Percentiles rank a stretch among this genome's conserved stretches.
Evolutionary conservation across 1,139 yeast genomes (phyloP).

Genomic region (Hanseniaspora uvarum): DNA sequence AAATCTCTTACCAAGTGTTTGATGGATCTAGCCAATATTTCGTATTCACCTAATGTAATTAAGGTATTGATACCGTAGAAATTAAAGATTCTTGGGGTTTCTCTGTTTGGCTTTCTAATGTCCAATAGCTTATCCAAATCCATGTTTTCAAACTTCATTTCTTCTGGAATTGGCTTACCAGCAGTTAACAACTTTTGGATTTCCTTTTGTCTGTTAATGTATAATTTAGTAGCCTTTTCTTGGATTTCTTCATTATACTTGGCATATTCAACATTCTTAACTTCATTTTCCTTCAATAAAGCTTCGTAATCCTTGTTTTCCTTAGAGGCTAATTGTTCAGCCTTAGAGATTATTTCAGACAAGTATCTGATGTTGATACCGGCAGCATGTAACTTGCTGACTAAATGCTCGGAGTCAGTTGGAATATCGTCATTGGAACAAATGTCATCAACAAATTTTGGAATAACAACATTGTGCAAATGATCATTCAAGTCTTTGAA

Average conservation of each 20-base stretch:
- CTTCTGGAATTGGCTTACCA: conserved; percentile 32
- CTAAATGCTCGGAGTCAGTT: conserved; percentile 68
- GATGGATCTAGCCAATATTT: conserved; percentile 66
- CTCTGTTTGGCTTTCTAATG: conserved; percentile 32
- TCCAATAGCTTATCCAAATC: conserved; percentile 32
- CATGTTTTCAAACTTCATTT: conserved; percentile 29
- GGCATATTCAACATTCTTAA: conserved; percentile 32
- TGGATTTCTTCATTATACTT: conserved; percentile 30
- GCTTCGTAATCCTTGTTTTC: conserved; percentile 27
- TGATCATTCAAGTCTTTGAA: conserved; percentile 62
- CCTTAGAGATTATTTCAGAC: conserved; percentile 40
- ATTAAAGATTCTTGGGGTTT: conserved; percentile 26
- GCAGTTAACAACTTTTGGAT: conserved; percentile 31
- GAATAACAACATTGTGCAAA: conserved; percentile 49
- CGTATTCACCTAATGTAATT: conserved; percentile 45
- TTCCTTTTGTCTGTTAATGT: conserved; percentile 35
- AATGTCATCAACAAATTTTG: conserved; percentile 48
- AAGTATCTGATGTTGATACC: conserved; percentile 89
- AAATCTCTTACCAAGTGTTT: conserved; percentile 61
- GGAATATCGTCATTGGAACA: conserved; percentile 49
- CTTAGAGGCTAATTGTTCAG: conserved; percentile 24
- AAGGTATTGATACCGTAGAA: conserved; percentile 38
- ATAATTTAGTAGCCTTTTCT: conserved; percentile 34
- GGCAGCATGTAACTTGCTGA: conserved; percentile 55
- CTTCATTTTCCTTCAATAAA: conserved; percentile 27